These are phyloP conservation scores for Stromatinia cepivora DNA, from an alignment of 2,329 filamentous ascomycete species.

Conservation along the genomic window DNA sequence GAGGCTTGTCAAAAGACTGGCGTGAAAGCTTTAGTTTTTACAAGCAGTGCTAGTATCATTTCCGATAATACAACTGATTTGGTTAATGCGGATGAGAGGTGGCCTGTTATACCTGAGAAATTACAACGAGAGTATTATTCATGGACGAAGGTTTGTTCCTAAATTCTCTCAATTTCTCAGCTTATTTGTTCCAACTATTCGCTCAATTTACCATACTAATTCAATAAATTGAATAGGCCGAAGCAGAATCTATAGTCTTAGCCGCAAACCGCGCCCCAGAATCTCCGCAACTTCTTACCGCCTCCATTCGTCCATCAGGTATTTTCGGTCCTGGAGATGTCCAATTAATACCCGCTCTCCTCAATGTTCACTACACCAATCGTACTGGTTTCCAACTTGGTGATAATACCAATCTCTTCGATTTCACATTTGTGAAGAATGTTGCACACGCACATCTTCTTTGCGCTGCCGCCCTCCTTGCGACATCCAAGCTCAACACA, in stretches of 20 bases:
- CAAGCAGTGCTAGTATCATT: constrained; percentile 83
- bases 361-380: constrained; percentile 67
- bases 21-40: constrained; percentile 85
- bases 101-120: constrained; percentile 71
- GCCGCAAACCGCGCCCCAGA: constrained; percentile 64
- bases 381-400: constrained; percentile 81
- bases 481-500: constrained; percentile 42
- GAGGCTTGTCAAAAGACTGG: constrained; percentile 68
- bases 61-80: constrained; percentile 79
- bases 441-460: constrained; percentile 80
- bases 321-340: constrained; percentile 91
- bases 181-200: too few relatives aligned
- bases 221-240: constrained; percentile 49
- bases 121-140: constrained; percentile 81
- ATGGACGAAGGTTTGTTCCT: constrained; percentile 64
- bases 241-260: constrained; percentile 80
- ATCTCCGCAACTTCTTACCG: constrained; percentile 63
- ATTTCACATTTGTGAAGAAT: constrained; percentile 70
- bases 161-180: not conserved
- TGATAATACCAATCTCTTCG: constrained; percentile 66
- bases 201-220: not conserved
- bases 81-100: constrained; percentile 80
- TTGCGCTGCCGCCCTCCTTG: constrained; percentile 58
- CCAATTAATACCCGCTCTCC: constrained; percentile 70
- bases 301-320: constrained; percentile 78